phyloP scores from a whole-genome alignment of 345 rosid species.

The Corchorus olitorius region DNA sequence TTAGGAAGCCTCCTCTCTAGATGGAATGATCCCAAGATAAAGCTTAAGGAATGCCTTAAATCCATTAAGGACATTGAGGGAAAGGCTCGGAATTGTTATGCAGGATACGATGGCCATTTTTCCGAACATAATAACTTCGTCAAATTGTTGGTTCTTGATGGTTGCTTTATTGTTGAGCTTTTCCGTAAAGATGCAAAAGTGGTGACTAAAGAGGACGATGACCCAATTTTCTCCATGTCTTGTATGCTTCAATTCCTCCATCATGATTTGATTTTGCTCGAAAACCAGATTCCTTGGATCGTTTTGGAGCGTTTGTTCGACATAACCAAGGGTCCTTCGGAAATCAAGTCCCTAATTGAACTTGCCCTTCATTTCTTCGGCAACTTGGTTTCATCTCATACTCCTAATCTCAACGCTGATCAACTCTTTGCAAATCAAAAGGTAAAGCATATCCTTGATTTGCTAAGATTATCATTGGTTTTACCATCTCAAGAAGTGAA shows the following conservation, averaged over 20 bases:
- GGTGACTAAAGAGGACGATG: not conserved
- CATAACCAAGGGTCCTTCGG: not conserved
- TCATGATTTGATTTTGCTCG: slow-evolving; percentile 42
- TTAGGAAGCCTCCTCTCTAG: slow-evolving; percentile 24
- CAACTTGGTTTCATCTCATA: not conserved
- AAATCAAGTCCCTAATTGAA: slow-evolving; percentile 13
- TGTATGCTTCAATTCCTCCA: slow-evolving; percentile 30
- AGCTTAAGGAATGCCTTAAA: not conserved
- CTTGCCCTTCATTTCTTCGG: slow-evolving; percentile 13
- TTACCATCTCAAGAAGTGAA: not conserved
- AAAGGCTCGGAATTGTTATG: slow-evolving; percentile 26
- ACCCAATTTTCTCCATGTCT: slow-evolving; percentile 33
- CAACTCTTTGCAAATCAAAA: not conserved
- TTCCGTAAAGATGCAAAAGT: slow-evolving; percentile 12
- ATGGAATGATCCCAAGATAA: not conserved
- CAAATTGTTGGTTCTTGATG: slow-evolving; percentile 31
- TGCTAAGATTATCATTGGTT: slow-evolving; percentile 18
- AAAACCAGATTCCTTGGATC: slow-evolving; percentile 18
- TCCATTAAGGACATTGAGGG: slow-evolving; percentile 4
- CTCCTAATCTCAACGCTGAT: too few relatives aligned
- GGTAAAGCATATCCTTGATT: slow-evolving; percentile 28
- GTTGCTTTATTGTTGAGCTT: slow-evolving; percentile 37
- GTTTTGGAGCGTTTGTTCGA: not conserved
- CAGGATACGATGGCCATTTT: not conserved
- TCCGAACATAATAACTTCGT: not conserved